A percentile compares a stretch with the other conserved stretches of the same genome.
phyloP scores from a whole-genome alignment of 306 rosid genomes.

The Acacia confusa region DNA sequence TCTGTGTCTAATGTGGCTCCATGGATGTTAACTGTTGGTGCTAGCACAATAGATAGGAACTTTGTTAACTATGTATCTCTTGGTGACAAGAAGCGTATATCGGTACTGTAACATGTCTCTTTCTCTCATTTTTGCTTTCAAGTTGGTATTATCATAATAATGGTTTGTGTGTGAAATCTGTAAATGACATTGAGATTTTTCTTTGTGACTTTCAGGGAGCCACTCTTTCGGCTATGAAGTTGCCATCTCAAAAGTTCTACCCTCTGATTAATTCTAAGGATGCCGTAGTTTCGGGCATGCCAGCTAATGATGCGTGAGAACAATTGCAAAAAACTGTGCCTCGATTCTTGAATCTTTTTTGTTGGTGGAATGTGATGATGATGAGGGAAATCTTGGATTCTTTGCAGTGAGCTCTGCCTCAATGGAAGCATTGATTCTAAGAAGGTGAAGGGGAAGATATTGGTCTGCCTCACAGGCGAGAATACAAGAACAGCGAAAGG shows the following conservation, averaged over 20 bases:
- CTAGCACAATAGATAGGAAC: conserved; percentile 63
- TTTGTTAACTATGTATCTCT: conserved; percentile 46
- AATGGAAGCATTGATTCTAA: conserved; percentile 46
- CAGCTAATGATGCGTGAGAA: conserved; percentile 39
- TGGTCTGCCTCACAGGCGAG: conserved; percentile 51
- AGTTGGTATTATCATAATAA: neutral
- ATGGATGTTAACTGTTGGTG: conserved; percentile 73
- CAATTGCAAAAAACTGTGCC: neutral
- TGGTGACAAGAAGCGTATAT: conserved; percentile 44
- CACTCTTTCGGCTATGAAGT: conserved; percentile 46
- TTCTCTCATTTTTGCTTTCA: neutral
- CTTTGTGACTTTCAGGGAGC: conserved; percentile 47
- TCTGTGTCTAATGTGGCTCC: conserved; percentile 45
- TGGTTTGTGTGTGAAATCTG: neutral
- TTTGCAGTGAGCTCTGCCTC: conserved; percentile 41
- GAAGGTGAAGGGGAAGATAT: conserved; percentile 62
- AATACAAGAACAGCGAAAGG: conserved; percentile 40
- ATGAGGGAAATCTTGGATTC: neutral
- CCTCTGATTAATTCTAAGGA: conserved; percentile 46
- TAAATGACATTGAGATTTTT: neutral
- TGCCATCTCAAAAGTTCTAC: conserved; percentile 44
- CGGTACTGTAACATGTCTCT: conserved; percentile 25
- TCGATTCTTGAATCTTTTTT: neutral
- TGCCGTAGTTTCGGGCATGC: conserved; percentile 23
- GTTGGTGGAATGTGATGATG: neutral